Evolutionary conservation across 805 yeast species (phyloP), one percentile per base, ranked within the genome.

Genomic region (Lipomyces anomalus): DNA sequence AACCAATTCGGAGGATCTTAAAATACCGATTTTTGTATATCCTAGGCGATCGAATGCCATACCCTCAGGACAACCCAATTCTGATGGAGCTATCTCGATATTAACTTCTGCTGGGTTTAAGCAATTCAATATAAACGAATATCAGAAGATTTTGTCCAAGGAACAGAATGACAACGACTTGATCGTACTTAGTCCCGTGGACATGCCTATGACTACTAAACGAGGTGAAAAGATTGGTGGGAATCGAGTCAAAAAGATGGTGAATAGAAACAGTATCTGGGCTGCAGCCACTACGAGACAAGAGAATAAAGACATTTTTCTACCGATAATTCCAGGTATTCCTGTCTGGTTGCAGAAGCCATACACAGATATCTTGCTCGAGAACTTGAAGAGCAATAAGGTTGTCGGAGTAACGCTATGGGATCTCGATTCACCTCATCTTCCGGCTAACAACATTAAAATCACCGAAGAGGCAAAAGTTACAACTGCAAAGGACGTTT

Each of bases 61-160:
- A 3, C 59, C 57, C 13, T 48, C 57, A 7, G 44, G 60, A 4
- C 64, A 59, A 45, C 60, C 73, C 17, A 69, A 68, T 44, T 55
- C 63, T 20, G 57, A 59, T 42, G 53, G 50, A 18, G 40, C 48
- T 9, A 37, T 69, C 16, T 61, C 64, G 4, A 53, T 70, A 22
- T 57, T 57, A 52, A 67, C 72, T 1, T 46, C 60, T 9, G 70
- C 66, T 38, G 74, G 74, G 13, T 51, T 61, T 32, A 54, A 57
- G 30, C 52, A 58, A 21, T 48, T 65, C 33, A 50, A 59, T 1
- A 40, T 68, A 13, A 41, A 46, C 6, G 53, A 50, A 4, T 52
- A 58, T 24, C 40, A 50, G 26, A 49, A 48, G 35, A 45, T 62
- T 20, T 57, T 53, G 22, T 28, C 34, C 6, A 47, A 48, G 20